These are phyloP conservation scores for Phragmites australis DNA, from an alignment of 176 grass and related monocot genomes.

Conservation along the genomic window DNA sequence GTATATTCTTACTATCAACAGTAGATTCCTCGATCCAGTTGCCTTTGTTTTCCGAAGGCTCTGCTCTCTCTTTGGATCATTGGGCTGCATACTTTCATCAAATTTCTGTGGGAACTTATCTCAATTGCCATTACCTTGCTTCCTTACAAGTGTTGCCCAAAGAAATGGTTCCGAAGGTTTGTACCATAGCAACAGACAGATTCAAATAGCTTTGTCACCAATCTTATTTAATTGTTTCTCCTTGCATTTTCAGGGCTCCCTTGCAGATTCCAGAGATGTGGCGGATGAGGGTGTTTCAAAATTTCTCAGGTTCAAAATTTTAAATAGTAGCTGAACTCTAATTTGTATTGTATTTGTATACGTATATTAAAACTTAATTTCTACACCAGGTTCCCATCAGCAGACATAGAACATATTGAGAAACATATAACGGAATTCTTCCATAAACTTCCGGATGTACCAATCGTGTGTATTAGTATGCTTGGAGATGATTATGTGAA, in stretches of 20 bases:
- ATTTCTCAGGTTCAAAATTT: slow-evolving; percentile 55
- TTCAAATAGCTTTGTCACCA: not conserved
- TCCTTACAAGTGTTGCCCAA: slow-evolving; percentile 13
- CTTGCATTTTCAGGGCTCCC: slow-evolving; percentile 42
- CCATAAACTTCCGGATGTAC: slow-evolving; percentile 65
- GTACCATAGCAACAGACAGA: not conserved
- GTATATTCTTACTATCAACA: slow-evolving; percentile 68
- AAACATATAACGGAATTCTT: slow-evolving; percentile 68
- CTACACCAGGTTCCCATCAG: slow-evolving; percentile 50
- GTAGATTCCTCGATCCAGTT: slow-evolving; percentile 46
- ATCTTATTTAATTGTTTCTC: slow-evolving; percentile 33
- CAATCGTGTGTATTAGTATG: slow-evolving; percentile 88
- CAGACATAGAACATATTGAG: slow-evolving; percentile 62
- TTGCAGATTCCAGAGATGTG: slow-evolving; percentile 30
- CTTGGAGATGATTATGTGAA: slow-evolving; percentile 70
- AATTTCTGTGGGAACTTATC: slow-evolving; percentile 65
- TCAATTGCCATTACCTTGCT: slow-evolving; percentile 49
- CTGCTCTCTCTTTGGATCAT: slow-evolving; percentile 80
- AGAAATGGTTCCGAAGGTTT: slow-evolving; percentile 45
- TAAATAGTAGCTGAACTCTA: slow-evolving; percentile 21
- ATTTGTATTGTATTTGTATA: slow-evolving; percentile 14
- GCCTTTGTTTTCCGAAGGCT: slow-evolving; percentile 52
- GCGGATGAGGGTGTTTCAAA: slow-evolving; percentile 19
- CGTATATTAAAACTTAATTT: slow-evolving; percentile 21
- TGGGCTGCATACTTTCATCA: slow-evolving; percentile 94